Percentiles rank a stretch among this genome's conserved stretches.
phyloP scores from a whole-genome alignment of 306 rosid species.

The Vigna mungo region DNA sequence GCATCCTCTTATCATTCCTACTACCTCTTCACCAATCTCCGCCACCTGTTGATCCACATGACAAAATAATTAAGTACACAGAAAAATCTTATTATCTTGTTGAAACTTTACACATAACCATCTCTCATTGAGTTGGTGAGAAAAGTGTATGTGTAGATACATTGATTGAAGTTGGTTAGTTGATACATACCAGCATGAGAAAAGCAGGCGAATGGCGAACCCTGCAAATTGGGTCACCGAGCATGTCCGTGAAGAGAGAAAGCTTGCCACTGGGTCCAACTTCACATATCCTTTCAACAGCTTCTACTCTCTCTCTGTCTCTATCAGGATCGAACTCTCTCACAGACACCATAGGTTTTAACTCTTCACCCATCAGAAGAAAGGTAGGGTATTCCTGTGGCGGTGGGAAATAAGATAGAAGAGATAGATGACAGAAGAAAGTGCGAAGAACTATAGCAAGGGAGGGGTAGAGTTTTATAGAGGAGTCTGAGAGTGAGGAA shows the following conservation, averaged over 20 bases:
- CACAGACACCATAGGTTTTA: conserved; percentile 34
- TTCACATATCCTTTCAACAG: conserved; percentile 80
- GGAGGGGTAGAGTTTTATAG: conserved; percentile 15
- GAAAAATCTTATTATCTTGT: background rate
- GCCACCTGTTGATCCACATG: conserved; percentile 66
- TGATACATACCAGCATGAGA: conserved; percentile 78
- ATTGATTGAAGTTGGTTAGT: background rate
- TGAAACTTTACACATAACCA: background rate
- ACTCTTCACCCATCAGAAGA: conserved; percentile 40
- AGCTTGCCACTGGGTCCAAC: conserved; percentile 81
- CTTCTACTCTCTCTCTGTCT: conserved; percentile 67
- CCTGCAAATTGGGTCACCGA: conserved; percentile 95
- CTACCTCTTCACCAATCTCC: conserved; percentile 69
- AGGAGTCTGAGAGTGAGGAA: conserved; percentile 28
- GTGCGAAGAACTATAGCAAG: background rate
- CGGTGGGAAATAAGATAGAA: background rate
- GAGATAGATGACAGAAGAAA: background rate
- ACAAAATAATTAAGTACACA: background rate
- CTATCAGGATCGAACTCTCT: conserved; percentile 61
- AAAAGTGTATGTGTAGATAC: background rate
- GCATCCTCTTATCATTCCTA: conserved; percentile 95
- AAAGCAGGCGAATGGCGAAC: conserved; percentile 96
- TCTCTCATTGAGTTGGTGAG: background rate
- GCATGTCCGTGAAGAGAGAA: conserved; percentile 82
- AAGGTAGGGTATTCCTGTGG: no score